A percentile compares a stretch with the other conserved stretches of the same genome.
These are phyloP conservation scores for Hypoxylon sp. DNA, from an alignment of 2,329 filamentous ascomycete species.

Conservation along the genomic window DNA sequence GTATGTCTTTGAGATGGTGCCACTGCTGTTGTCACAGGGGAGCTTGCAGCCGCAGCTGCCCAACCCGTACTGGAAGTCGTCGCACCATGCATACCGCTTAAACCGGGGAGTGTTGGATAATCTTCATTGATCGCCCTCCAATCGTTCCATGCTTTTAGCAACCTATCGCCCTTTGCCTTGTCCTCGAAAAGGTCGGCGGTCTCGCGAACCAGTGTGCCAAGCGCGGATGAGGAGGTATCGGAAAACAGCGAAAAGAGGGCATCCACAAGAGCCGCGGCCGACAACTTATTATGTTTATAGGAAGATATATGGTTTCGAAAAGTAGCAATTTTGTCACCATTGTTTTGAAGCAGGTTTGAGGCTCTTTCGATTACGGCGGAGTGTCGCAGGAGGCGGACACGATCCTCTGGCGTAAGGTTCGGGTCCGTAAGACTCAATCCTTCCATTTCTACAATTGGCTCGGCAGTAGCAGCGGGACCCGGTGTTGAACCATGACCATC, in stretches of 20 bases:
- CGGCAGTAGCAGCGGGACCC: conserved; percentile 45
- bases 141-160: conserved; percentile 91
- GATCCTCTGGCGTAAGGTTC: conserved; percentile 79
- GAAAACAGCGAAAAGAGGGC: conserved; percentile 87
- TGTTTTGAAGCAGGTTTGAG: conserved; percentile 82
- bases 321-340: conserved; percentile 78
- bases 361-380: conserved; percentile 89
- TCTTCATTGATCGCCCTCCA: conserved; percentile 97
- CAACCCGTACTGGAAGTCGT: conserved; percentile 71
- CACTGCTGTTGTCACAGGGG: conserved; percentile 55
- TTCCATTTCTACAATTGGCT: conserved; percentile 59
- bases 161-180: conserved; percentile 76
- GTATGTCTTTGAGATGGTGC: conserved; percentile 65
- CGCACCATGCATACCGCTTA: conserved; percentile 76
- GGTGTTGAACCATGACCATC: conserved; percentile 46
- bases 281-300: conserved; percentile 78
- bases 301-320: conserved; percentile 87
- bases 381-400: conserved; percentile 84
- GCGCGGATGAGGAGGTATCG: conserved; percentile 81
- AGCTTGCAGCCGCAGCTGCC: conserved; percentile 69
- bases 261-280: conserved; percentile 84
- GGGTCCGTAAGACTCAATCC: conserved; percentile 67
- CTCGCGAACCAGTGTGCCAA: conserved; percentile 92
- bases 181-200: conserved; percentile 94
- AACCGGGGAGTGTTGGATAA: conserved; percentile 87